phyloP scores from a whole-genome alignment of 306 rosid genomes.

The Chamaecrista fasciculata region DNA sequence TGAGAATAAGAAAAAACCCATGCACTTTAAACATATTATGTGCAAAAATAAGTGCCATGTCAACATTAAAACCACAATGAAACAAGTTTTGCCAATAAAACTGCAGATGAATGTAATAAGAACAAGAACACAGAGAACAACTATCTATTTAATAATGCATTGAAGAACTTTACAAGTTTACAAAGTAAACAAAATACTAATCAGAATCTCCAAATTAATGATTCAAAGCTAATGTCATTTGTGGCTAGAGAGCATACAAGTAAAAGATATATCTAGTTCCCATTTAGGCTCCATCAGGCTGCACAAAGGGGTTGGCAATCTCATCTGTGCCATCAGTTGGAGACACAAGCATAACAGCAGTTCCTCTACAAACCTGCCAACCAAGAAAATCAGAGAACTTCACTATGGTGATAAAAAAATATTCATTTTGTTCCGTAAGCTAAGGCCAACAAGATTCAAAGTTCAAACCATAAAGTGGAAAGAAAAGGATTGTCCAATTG shows the following conservation, averaged over 20 bases:
- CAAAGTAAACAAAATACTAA: neutral
- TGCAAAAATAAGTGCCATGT: too few species aligned
- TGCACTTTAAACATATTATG: neutral
- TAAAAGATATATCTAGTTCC: neutral
- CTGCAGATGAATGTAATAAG: neutral
- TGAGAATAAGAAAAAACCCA: neutral
- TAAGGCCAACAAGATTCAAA: neutral
- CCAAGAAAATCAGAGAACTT: neutral
- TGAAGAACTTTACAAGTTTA: neutral
- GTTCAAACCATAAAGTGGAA: neutral
- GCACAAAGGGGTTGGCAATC: conserved; percentile 24
- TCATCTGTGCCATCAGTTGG: conserved; percentile 32
- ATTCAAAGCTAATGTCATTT: neutral
- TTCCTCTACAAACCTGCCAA: conserved; percentile 18
- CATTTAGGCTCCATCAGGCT: conserved; percentile 1
- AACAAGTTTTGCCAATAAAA: too few species aligned
- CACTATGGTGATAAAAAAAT: too few species aligned
- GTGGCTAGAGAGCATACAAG: neutral
- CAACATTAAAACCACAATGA: neutral
- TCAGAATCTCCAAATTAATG: conserved; percentile 21
- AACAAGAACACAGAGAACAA: neutral
- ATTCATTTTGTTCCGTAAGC: neutral
- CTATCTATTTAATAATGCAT: conserved; percentile 6
- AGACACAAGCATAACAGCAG: conserved; percentile 25
- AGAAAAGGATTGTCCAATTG: neutral